Conservation (phyloP, 2,329 filamentous ascomycete genomes). For the Rutstroemia sp. region DNA sequence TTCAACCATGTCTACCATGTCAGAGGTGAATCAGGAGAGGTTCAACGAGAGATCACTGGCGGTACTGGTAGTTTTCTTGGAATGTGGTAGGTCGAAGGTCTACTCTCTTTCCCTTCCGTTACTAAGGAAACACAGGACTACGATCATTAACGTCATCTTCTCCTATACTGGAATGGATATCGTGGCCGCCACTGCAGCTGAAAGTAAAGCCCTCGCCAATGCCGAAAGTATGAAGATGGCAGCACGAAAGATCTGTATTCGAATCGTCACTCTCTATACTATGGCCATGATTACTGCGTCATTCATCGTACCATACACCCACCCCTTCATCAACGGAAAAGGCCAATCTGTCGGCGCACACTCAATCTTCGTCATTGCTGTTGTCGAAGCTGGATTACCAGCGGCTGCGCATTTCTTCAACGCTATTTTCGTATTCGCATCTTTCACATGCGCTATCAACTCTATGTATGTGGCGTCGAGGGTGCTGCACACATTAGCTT, state of each 20-base stretch:
- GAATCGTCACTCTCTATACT: constrained; percentile 29
- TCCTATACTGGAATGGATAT: constrained; percentile 30
- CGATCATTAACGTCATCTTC: constrained; percentile 31
- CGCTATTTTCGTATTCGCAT: constrained; percentile 33
- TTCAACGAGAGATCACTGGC: constrained; percentile 29
- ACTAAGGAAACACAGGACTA: constrained; percentile 26
- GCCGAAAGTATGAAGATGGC: constrained; percentile 36
- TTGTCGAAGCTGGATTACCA: constrained; percentile 32
- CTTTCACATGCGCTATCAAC: constrained; percentile 33
- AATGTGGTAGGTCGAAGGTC: constrained; percentile 29
- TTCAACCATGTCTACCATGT: constrained; percentile 31
- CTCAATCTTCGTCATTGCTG: constrained; percentile 34
- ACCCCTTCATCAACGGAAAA: constrained; percentile 35
- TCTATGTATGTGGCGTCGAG: constrained; percentile 33
- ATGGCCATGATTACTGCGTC: constrained; percentile 23
- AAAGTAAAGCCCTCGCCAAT: constrained; percentile 30
- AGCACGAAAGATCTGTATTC: constrained; percentile 33
- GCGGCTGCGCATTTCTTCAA: constrained; percentile 27
- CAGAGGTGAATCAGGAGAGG: constrained; percentile 26
- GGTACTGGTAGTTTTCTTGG: constrained; percentile 32
- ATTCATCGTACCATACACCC: constrained; percentile 32
- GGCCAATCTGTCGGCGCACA: constrained; percentile 31
- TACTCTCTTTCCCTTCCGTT: not conserved
- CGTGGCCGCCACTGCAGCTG: constrained; percentile 33
- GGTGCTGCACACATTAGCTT: constrained; percentile 33